Evolutionary conservation across 2,329 filamentous ascomycete genomes (phyloP), one percentile per base, ranked within the genome.

Genomic region (Ceratocystis papillata): DNA sequence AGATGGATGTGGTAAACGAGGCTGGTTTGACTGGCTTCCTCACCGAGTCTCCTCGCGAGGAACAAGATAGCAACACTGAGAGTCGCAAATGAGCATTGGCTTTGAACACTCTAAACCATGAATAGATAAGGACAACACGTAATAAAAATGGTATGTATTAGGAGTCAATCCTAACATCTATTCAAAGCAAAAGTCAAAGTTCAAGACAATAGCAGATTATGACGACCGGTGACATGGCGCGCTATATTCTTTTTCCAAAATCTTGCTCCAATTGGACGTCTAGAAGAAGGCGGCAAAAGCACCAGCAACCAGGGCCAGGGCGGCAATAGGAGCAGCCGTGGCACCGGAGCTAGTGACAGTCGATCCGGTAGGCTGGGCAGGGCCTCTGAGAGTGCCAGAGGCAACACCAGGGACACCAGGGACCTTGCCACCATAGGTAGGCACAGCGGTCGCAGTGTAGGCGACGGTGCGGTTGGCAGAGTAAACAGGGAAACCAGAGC

Each of bases 211-310:
- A 65, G 45, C 46, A 28, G 37, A 28, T 22, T 12, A n/a, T 55
- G 25, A 61, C n/a, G 45, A 7, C 15, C 30, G 33, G 12, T 30
- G 48, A 41, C 41, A 10, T 33, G 45, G 46, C 25, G 8, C 25
- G 30, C 20, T 28, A 15, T 10, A 12, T 30, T 63, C 5, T 62
- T 28, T 28, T 15, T 62, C 28, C 48, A 41, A 62, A 25, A 25
- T 48, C 33, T 28, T 20, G 61, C 53, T 62, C 10, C 22, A 20
- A 10, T 5, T 46, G 25, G 41, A 20, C 20, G 17, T 64, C 67
- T 68, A 69, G 60, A 69, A 63, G 57, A 69, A 62, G 44, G 65
- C 53, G 28, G 69, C 69, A 50, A 69, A 65, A 53, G 65, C 65
- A 63, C 67, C 66, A 28, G 66, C 67, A 22, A 65, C 68, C 37